phyloP scores from a whole-genome alignment of 2,329 filamentous ascomycete species.

The Pyrenochaeta sp. region DNA sequence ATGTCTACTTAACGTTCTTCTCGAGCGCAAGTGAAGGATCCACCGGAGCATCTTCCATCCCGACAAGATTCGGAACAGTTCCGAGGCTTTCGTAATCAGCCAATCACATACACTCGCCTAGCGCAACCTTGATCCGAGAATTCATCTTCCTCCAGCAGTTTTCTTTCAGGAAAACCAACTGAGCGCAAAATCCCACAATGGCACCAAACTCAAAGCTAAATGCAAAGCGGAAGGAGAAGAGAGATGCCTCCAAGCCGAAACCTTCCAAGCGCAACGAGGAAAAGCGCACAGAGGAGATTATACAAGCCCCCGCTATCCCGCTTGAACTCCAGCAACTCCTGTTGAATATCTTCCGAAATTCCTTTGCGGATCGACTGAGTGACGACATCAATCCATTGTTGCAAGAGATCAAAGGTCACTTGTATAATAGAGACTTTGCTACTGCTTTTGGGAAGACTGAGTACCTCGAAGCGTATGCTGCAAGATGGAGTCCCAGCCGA shows the following conservation, averaged over 20 bases:
- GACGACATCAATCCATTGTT: constrained; percentile 65
- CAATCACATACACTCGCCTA: constrained; percentile 11
- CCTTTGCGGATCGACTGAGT: constrained; percentile 58
- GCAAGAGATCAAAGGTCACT: constrained; percentile 83
- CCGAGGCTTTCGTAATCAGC: constrained; percentile 4
- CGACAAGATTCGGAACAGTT: constrained; percentile 15
- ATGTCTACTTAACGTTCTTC: background rate
- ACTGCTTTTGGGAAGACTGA: constrained; percentile 76
- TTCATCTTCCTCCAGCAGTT: background rate
- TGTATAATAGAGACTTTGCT: constrained; percentile 86
- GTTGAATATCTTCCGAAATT: constrained; percentile 73
- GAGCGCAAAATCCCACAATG: constrained; percentile 9
- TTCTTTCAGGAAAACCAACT: background rate
- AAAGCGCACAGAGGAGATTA: too few relatives aligned
- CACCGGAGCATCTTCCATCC: too few relatives aligned
- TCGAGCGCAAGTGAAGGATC: background rate
- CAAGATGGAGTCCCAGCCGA: constrained; percentile 88
- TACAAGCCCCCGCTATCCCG: too few relatives aligned
- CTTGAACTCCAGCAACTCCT: constrained; percentile 71
- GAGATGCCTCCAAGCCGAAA: constrained; percentile 11
- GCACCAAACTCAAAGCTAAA: constrained; percentile 20
- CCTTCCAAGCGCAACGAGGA: constrained; percentile 8
- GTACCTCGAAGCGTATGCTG: constrained; percentile 81
- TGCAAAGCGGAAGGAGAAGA: constrained; percentile 21
- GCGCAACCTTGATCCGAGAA: too few relatives aligned